Conservation (phyloP, 2,329 filamentous ascomycete species). For the Thyridium curvatum region DNA sequence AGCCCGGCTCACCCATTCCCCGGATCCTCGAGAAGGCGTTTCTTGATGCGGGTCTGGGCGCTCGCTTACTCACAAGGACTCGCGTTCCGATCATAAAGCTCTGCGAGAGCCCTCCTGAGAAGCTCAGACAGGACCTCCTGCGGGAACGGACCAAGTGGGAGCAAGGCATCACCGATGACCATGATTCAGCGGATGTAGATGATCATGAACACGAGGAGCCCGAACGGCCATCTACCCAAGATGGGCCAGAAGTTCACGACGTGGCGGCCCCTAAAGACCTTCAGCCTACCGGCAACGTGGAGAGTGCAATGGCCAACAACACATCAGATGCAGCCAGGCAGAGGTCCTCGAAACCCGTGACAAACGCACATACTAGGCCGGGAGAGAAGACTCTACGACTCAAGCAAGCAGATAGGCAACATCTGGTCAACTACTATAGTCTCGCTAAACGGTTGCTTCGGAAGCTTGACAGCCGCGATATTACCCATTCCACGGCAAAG, state of each 20-base stretch:
- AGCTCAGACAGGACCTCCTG: conserved; percentile 54
- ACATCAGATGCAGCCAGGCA: too few species aligned
- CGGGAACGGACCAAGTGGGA: conserved; percentile 70
- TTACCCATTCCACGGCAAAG: conserved; percentile 37
- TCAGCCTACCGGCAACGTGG: too few species aligned
- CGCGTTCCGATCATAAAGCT: conserved; percentile 85
- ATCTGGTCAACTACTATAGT: conserved; percentile 38
- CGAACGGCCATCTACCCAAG: conserved; percentile 3
- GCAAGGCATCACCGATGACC: conserved; percentile 37
- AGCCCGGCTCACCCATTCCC: conserved; percentile 57
- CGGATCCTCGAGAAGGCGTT: conserved; percentile 70
- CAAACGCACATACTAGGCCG: background rate
- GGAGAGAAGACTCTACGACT: conserved; percentile 21
- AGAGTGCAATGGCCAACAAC: too few species aligned
- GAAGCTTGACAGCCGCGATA: conserved; percentile 41
- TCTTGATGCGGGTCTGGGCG: conserved; percentile 66
- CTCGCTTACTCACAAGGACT: conserved; percentile 69
- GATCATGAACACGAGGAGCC: conserved; percentile 13
- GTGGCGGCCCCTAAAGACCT: background rate
- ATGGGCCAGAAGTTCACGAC: conserved; percentile 6
- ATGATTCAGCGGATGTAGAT: conserved; percentile 24
- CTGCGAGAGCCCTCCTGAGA: conserved; percentile 61
- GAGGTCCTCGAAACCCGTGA: too few species aligned
- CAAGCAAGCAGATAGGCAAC: conserved; percentile 33
- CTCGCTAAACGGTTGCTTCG: conserved; percentile 43